Base-by-base conservation (phyloP, 345 rosid species). In the Rubroshorea leprosula region DNA sequence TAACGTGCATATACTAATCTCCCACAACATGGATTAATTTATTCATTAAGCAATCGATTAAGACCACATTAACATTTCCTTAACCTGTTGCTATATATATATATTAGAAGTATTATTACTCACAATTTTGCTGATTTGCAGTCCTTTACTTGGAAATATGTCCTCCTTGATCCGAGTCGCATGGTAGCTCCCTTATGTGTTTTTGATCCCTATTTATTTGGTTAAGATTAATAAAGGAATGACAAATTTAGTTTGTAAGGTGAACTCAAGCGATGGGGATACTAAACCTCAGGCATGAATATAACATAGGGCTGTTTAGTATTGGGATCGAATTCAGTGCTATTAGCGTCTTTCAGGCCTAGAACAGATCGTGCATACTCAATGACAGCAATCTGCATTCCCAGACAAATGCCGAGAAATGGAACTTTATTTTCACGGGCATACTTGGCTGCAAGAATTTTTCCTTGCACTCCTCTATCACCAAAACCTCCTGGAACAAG, bases 401-500 rank as follows among this genome's bases (percentile, higher is more conserved):
- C n/a, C n/a, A n/a, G n/a, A 66, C 99, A 94, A 65, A 94, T 87
- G 61, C 99, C 99, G 12, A 94, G 84, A 73, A 68, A 94, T 48
- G 99, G 96, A 65, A 87, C 63, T 75, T 68, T 67, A 68, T 86
- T 87, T 71, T 94, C 95, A 57, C 99, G 88, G 20, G 96, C 97
- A 70, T 82, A 79, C 55, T 81, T 90, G 0, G 97, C 95, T 35
- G 99, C 93, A 17, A 81, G 69, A 62, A 90, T 90, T 79, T 94
- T 94, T 60, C 99, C 97, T 74, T 83, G 72, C 49, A 94, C 95
- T 47, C 99, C 99, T 73, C 99, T 77, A 55, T 83, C 79, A 16
- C 99, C 99, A 76, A 94, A 94, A 48, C 99, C 99, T 68, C 99
- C 99, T 5, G 99, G 99, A 27, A 94, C 97, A 62, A 94, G 81